A percentile compares a stretch with the other conserved stretches of the same genome.
These are phyloP conservation scores for Blastobotrys chiropterorum DNA, from an alignment of 805 yeast genomes.

Conservation along the genomic window DNA sequence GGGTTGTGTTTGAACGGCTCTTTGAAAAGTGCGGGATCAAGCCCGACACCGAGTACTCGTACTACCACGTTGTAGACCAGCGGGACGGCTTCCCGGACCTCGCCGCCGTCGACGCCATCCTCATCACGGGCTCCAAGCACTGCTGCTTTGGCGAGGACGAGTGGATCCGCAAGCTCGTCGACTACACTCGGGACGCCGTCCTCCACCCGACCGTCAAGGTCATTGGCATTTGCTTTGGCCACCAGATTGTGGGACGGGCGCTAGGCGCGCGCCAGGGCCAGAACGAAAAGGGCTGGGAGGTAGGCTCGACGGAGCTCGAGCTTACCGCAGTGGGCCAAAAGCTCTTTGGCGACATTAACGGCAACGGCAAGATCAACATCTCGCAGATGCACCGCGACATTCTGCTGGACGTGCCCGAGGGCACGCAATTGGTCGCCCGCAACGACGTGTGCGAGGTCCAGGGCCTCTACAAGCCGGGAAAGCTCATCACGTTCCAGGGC, in stretches of 20 bases:
- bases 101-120: constrained; percentile 26
- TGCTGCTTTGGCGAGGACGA: constrained; percentile 29
- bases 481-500: constrained; percentile 71
- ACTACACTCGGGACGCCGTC: constrained; percentile 20
- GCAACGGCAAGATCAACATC: constrained; percentile 31
- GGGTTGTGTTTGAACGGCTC: constrained; percentile 26
- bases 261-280: constrained; percentile 54
- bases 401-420: constrained; percentile 40
- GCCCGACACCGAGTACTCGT: constrained; percentile 12
- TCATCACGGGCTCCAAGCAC: constrained; percentile 35
- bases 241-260: constrained; percentile 66
- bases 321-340: constrained; percentile 39
- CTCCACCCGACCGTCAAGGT: constrained; percentile 16
- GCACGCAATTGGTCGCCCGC: constrained; percentile 43
- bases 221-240: constrained; percentile 75
- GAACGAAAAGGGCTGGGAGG: constrained; percentile 67
- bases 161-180: constrained; percentile 33
- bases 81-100: constrained; percentile 25
- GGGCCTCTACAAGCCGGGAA: constrained; percentile 51
- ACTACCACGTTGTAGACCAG: constrained; percentile 27
- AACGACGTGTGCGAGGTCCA: constrained; percentile 55
- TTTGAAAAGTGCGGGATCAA: constrained; percentile 25
- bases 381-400: constrained; percentile 57
- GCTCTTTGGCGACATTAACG: constrained; percentile 28
- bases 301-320: constrained; percentile 49